Base-by-base conservation (phyloP, 352 stramenopile species). In the Elongisporangium anandrum region DNA sequence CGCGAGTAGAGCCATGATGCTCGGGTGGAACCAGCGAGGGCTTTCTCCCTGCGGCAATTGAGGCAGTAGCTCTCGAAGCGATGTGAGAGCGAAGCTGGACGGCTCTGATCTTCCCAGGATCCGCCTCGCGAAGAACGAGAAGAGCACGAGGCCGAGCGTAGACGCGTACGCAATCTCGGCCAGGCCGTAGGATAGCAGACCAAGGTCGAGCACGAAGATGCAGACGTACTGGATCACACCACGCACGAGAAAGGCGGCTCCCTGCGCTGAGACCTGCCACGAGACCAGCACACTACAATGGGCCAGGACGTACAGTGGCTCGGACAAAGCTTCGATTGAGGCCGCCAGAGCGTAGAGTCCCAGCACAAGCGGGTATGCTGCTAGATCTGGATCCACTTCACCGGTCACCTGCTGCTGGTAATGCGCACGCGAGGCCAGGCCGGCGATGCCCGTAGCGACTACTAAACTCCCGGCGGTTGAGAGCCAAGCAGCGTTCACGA, bases 241-340 rank as follows among this genome's bases (percentile, higher is more conserved):
- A 49, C 85, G 82, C 26, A 85, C 69, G 26, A 94, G 64, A 56
- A 96, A 93, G 2, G 76, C 87, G 20, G 75, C 73, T 52, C 79
- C 87, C 60, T 95, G 83, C 23, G 85, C 84, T 6, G 81, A 73
- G 7, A 94, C 86, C 55, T 92, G 84, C 77, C 86, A 87, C n/a
- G 75, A 82, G n/a, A 95, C 87, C 34, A 88, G 64, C 39, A 94
- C 81, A 58, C 75, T 88, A 54, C 73, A 86, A 64, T 94, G 78
- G 0, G 83, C 79, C 41, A 94, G 65, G 48, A 94, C 63, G 47
- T 89, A 94, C 80, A 96, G 87, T 0, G 86, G 84, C 64, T 96
- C 87, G 1, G 82, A 86, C 9, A 88, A 52, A 8, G 84, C 81
- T 59, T 96, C 87, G 38, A 94, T 68, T 72, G 85, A 88, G 54